Evolutionary conservation across 139 green algal species (phyloP).

Genomic region (Trebouxia sp.): DNA sequence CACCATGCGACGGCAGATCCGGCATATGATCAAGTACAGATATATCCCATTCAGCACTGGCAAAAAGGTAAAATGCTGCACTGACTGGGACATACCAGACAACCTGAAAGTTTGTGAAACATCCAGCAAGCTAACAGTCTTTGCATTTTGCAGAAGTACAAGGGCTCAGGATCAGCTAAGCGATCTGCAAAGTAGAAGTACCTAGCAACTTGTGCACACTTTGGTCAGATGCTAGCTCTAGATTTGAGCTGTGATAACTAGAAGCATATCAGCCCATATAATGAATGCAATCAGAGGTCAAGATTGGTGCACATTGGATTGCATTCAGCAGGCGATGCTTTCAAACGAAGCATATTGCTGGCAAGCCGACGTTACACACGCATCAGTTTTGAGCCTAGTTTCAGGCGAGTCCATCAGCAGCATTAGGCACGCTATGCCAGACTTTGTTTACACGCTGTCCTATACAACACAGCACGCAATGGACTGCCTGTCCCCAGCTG

Average conservation of each 20-base stretch:
- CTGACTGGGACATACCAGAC: too few relatives aligned
- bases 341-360: too few relatives aligned
- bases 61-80: slow-evolving; percentile 57
- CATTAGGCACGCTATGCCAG: background rate
- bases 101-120: too few relatives aligned
- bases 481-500: background rate
- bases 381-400: too few relatives aligned
- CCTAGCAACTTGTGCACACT: too few relatives aligned
- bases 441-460: background rate
- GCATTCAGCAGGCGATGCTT: too few relatives aligned
- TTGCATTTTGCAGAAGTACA: slow-evolving; percentile 20
- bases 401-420: too few relatives aligned
- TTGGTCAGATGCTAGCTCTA: too few relatives aligned
- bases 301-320: too few relatives aligned
- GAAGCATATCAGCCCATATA: background rate
- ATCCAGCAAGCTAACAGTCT: background rate
- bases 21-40: slow-evolving; percentile 97
- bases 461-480: background rate
- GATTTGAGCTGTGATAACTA: too few relatives aligned
- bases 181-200: slow-evolving; percentile 6
- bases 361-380: too few relatives aligned
- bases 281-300: too few relatives aligned
- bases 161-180: background rate
- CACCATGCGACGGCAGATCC: slow-evolving; percentile 98
- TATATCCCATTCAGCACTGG: slow-evolving; percentile 90